Evolutionary conservation across 2,329 filamentous ascomycete species (phyloP).

Genomic region (Fusarium sp.): DNA sequence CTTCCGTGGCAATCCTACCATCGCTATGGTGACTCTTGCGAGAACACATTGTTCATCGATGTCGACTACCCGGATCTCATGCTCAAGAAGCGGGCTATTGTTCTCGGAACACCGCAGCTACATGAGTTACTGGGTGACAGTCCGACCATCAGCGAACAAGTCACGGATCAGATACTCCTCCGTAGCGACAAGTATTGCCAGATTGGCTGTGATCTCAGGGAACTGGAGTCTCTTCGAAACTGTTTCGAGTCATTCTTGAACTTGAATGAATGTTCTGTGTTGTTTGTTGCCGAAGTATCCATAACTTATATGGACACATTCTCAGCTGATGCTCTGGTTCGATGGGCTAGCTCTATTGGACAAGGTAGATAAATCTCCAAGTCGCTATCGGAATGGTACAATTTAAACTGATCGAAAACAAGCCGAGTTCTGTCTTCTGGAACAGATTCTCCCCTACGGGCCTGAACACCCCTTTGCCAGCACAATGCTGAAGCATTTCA

Average conservation of each 20-base stretch:
- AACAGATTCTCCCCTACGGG: conserved; percentile 85
- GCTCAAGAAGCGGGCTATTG: conserved; percentile 73
- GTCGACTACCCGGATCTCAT: conserved; percentile 87
- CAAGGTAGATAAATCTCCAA: conserved; percentile 61
- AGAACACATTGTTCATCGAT: conserved; percentile 76
- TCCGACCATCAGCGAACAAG: conserved; percentile 47
- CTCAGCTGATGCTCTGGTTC: conserved; percentile 76
- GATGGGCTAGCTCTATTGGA: conserved; percentile 77
- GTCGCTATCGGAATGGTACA: not conserved
- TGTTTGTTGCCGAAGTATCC: conserved; percentile 90
- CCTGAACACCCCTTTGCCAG: conserved; percentile 81
- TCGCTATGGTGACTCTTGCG: conserved; percentile 67
- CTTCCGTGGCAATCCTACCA: conserved; percentile 84
- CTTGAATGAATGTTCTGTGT: conserved; percentile 65
- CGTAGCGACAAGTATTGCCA: conserved; percentile 77
- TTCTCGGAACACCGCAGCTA: conserved; percentile 70
- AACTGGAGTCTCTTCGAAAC: conserved; percentile 67
- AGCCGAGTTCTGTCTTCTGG: conserved; percentile 82
- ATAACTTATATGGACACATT: conserved; percentile 86
- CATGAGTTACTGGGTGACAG: conserved; percentile 45
- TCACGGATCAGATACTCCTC: conserved; percentile 61
- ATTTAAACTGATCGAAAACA: conserved; percentile 23
- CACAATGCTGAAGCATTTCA: conserved; percentile 86
- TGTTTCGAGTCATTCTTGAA: conserved; percentile 67
- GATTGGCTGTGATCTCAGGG: conserved; percentile 80